These are phyloP conservation scores for Apophysomyces elegans DNA, from an alignment of 371 early-diverging fungal genomes.

Conservation along the genomic window DNA sequence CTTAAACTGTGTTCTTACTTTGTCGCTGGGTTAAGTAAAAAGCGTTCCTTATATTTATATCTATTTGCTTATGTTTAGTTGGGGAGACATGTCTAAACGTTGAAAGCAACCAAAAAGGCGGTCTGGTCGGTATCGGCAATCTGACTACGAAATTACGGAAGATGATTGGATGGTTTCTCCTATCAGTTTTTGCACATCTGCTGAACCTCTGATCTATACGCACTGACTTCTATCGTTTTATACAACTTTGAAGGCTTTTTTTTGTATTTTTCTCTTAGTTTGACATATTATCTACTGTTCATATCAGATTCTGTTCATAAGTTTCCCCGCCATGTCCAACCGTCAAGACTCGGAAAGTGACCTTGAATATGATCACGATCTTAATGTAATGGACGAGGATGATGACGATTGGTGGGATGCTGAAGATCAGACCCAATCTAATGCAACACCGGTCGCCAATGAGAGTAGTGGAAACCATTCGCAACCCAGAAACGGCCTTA, in stretches of 20 bases:
- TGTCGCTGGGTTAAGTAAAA: too few relatives aligned
- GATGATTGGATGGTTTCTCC: not conserved
- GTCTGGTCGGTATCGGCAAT: too few relatives aligned
- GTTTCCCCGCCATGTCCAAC: not conserved
- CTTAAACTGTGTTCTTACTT: too few relatives aligned
- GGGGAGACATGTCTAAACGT: too few relatives aligned
- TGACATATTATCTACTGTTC: too few relatives aligned
- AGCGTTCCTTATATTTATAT: too few relatives aligned
- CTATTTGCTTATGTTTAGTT: too few relatives aligned
- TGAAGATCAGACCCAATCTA: conserved; percentile 21
- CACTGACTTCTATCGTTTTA: not conserved
- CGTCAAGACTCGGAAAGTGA: conserved; percentile 19
- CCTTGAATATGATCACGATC: conserved; percentile 24
- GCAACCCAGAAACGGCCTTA: not conserved
- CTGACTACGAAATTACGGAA: too few relatives aligned
- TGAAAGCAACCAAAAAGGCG: too few relatives aligned
- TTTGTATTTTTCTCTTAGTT: too few relatives aligned
- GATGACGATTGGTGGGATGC: conserved; percentile 42
- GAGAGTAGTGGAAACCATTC: not conserved
- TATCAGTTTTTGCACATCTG: not conserved
- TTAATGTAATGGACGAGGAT: conserved; percentile 21
- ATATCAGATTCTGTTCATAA: not conserved
- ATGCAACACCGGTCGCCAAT: not conserved
- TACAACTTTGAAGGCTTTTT: not conserved
- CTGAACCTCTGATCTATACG: too few relatives aligned